Percentiles rank a stretch among this genome's conserved stretches.
Conservation (phyloP, 805 yeast genomes). For the Candida ovalis region DNA sequence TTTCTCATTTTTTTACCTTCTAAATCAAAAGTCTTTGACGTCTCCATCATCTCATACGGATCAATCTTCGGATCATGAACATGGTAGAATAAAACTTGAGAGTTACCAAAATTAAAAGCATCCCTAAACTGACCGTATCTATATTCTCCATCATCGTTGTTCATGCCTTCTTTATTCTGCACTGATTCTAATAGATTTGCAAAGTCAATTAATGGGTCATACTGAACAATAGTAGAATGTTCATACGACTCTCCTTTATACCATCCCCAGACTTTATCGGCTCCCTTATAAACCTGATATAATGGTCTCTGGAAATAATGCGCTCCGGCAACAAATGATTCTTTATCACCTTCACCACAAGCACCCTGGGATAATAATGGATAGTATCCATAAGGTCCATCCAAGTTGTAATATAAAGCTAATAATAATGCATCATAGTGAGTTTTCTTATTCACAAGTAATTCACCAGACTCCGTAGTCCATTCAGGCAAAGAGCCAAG, state of each 20-base stretch:
- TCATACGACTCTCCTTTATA: constrained; percentile 16
- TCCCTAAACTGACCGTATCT: constrained; percentile 8
- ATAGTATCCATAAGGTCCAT: constrained; percentile 58
- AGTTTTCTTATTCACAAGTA: constrained; percentile 50
- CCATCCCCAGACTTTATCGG: constrained; percentile 21
- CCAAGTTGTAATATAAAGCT: constrained; percentile 60
- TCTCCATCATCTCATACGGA: constrained; percentile 37
- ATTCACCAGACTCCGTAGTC: constrained; percentile 66
- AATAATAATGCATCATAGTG: constrained; percentile 57
- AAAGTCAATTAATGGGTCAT: constrained; percentile 27
- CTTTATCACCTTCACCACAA: constrained; percentile 75
- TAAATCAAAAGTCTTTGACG: constrained; percentile 16
- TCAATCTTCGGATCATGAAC: constrained; percentile 48
- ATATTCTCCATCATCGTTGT: constrained; percentile 1
- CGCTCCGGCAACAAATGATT: constrained; percentile 66
- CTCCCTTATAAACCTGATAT: constrained; percentile 43
- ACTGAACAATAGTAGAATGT: constrained; percentile 23
- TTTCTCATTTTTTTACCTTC: constrained; percentile 19
- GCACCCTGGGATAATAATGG: constrained; percentile 57
- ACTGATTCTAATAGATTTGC: constrained; percentile 10
- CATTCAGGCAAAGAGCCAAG: constrained; percentile 62
- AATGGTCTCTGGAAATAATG: constrained; percentile 40
- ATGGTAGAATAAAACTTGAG: constrained; percentile 34
- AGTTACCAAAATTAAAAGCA: constrained; percentile 14
- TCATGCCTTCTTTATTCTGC: constrained; percentile 1